Percentiles rank a stretch among this genome's conserved stretches.
Conservation (phyloP, 345 rosid species). For the Ceriops zippeliana region DNA sequence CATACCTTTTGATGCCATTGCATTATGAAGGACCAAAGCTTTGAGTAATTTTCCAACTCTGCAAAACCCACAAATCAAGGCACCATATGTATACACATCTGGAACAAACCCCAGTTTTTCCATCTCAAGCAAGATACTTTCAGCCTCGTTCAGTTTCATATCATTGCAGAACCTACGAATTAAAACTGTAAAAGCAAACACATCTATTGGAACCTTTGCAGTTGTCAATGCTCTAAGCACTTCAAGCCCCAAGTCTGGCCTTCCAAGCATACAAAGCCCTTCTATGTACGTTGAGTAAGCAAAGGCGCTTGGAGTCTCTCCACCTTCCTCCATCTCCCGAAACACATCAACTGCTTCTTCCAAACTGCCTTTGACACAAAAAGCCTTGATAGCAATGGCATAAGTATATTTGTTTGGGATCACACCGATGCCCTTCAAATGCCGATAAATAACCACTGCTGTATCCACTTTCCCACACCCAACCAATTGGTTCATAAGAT, state of each 20-base stretch:
- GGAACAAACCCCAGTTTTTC: constrained; percentile 44
- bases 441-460: constrained; percentile 43
- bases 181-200: constrained; percentile 39
- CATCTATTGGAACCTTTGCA: constrained; percentile 32
- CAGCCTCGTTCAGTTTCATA: constrained; percentile 55
- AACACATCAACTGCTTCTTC: constrained; percentile 44
- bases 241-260: constrained; percentile 40
- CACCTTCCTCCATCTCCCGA: constrained; percentile 40
- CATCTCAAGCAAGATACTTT: constrained; percentile 41
- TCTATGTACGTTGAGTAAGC: constrained; percentile 52
- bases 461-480: constrained; percentile 36
- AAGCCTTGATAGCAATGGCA: constrained; percentile 55
- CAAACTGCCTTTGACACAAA: constrained; percentile 51
- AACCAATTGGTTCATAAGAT: constrained; percentile 53
- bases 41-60: constrained; percentile 34
- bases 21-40: constrained; percentile 42
- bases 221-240: constrained; percentile 26
- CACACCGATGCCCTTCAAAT: constrained; percentile 47
- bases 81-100: constrained; percentile 37
- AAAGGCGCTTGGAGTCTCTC: constrained; percentile 38
- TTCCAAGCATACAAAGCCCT: constrained; percentile 56
- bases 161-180: constrained; percentile 59
- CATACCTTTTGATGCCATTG: constrained; percentile 49
- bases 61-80: constrained; percentile 49
- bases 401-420: constrained; percentile 50